Base-by-base conservation (phyloP, 257 asterid genomes). In the Lycium ferocissimum region DNA sequence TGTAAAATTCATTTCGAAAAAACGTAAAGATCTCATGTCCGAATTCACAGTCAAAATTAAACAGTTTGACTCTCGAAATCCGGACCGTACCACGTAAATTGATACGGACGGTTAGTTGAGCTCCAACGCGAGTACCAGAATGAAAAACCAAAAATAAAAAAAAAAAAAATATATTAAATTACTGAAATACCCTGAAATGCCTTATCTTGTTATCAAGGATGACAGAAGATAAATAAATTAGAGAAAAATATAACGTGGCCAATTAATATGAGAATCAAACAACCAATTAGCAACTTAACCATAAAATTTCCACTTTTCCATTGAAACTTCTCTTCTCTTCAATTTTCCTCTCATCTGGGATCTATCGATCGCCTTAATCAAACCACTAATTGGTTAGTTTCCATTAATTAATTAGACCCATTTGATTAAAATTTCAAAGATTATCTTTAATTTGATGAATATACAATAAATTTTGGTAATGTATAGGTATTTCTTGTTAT, bases 241-340 rank as follows among this genome's bases (percentile, higher is more conserved):
- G 9, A 12, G 38, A 51, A 14, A 76, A 53, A 76, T 51, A 76
- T 51, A 76, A 76, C 65, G 65, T 53, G 82, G 82, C 49, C 65
- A 76, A 53, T 76, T 76, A 76, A 76, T 76, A 76, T n/a, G 82
- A 76, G 82, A 76, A 76, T 53, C 45, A 76, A 76, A 76, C 82
- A 76, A 47, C 65, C 82, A 26, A 76, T 76, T 76, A 76, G 82
- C 82, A 76, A 47, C 33, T 76, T 76, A 76, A 53, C 65, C 82
- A 20, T 76, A 76, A 51, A 76, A 76, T 51, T 76, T 51, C 82
- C 49, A 13, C 82, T 76, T 76, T 26, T 51, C 82, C 26, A 51
- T 76, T 76, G 47, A 76, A 51, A 51, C 63, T 26, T 53, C 63
- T 76, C 82, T 76, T 76, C 63, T 26, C 33, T 26, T 26, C 62